These are phyloP conservation scores for Prunus persica DNA, from an alignment of 306 rosid genomes.

Conservation along the genomic window Prunus_persica_NCBIv2 NC_034016.1:12031501-12032000, in stretches of 20 bases:
- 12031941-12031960: background rate
- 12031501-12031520: conserved; percentile 66
- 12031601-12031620: background rate
- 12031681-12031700: background rate
- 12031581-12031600: background rate
- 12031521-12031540: conserved; percentile 75
- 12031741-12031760: background rate
- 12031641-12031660: background rate
- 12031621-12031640: background rate
- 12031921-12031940: background rate
- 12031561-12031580: background rate
- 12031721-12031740: background rate
- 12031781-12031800: background rate
- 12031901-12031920: background rate
- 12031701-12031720: background rate
- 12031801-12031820: background rate
- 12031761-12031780: background rate
- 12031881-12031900: background rate
- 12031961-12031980: background rate
- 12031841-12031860: background rate
- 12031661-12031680: background rate
- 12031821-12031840: background rate
- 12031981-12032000: conserved; percentile 1
- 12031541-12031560: conserved; percentile 70
- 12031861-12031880: background rate